Base-by-base conservation (phyloP, 2,329 filamentous ascomycete species). In the Thelonectria discophora region DNA sequence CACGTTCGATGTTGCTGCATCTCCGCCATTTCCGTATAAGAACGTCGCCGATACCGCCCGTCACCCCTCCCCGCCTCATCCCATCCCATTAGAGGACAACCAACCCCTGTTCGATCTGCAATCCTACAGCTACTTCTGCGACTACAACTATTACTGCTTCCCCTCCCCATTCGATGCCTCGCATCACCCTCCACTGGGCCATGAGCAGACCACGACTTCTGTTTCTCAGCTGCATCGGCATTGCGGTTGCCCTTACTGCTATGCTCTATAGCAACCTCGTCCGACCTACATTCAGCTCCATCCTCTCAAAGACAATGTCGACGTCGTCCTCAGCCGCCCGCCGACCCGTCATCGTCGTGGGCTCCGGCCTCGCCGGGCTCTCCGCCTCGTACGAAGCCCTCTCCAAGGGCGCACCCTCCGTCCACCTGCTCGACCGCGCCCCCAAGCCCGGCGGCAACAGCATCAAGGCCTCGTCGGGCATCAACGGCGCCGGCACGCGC, bases 401-500 rank as follows among this genome's bases (percentile, higher is more conserved):
- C 5, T 74, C 78, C 3, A 78, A 81, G 12, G 81, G 82, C 40
- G 78, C 84, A 1, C 67, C 69, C 2, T 74, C 80, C 0, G 87
- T 90, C 1, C 78, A 79, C 32, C 78, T 90, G 51, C 79, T 90
- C 12, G 88, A 90, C 60, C 84, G 86, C 18, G 81, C 82, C 0
- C 70, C 81, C 3, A 88, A 87, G 68, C 85, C 87, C 0, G 87
- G 87, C 37, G 86, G 87, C 2, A 89, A 90, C 69, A 86, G 82
- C 68, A 88, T 90, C 74, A 90, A 90, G 74, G 87, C 87, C 0
- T 89, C 87, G 0, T 89, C 86, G 0, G 87, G 87, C 0, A 90
- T 90, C 73, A 89, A 88, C 65, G 87, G 86, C 7, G 86, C 86
- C 0, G 81, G 81, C 0, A 89, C 87, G 0, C 78, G 77, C 3